Percentiles rank a stretch among this genome's conserved stretches.
phyloP scores from a whole-genome alignment of 345 rosid species.

The Noccaea bulbosa region DNA sequence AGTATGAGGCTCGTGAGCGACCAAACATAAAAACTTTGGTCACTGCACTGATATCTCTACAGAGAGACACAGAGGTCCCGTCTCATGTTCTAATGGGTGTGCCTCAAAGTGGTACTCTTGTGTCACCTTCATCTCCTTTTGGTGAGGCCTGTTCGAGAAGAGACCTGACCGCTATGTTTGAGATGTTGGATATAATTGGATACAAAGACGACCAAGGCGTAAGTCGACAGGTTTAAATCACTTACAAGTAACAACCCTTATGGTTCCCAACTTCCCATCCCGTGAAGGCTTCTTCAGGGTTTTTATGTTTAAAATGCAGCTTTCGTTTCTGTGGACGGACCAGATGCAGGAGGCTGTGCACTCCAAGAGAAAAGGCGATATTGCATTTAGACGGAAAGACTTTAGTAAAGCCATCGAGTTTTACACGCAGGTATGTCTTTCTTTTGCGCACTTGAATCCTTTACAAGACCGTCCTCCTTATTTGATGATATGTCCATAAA shows the following conservation, averaged over 20 bases:
- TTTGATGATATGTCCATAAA: constrained; percentile 21
- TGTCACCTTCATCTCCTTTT: constrained; percentile 66
- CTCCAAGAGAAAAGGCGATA: constrained; percentile 86
- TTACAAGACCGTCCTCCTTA: constrained; percentile 21
- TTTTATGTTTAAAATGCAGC: constrained; percentile 50
- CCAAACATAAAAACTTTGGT: constrained; percentile 77
- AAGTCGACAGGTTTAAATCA: constrained; percentile 21
- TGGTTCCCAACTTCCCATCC: neutral
- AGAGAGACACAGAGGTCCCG: constrained; percentile 82
- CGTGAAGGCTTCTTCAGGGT: constrained; percentile 4
- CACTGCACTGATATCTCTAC: constrained; percentile 73
- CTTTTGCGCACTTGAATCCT: neutral
- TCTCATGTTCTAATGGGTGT: constrained; percentile 80
- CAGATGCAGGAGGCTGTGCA: constrained; percentile 83
- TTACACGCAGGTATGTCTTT: constrained; percentile 68
- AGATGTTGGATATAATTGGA: constrained; percentile 74
- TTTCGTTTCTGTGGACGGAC: constrained; percentile 86
- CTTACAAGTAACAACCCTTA: neutral
- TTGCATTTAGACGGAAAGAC: constrained; percentile 74
- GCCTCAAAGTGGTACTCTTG: constrained; percentile 50
- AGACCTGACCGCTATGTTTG: constrained; percentile 82
- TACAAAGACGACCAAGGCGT: constrained; percentile 88
- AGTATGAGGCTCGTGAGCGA: constrained; percentile 79
- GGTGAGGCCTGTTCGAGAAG: constrained; percentile 82
- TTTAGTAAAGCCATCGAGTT: constrained; percentile 63